These are phyloP conservation scores for Colletotrichum trifolii DNA, from an alignment of 2,329 filamentous ascomycete species.

Conservation along the genomic window DNA sequence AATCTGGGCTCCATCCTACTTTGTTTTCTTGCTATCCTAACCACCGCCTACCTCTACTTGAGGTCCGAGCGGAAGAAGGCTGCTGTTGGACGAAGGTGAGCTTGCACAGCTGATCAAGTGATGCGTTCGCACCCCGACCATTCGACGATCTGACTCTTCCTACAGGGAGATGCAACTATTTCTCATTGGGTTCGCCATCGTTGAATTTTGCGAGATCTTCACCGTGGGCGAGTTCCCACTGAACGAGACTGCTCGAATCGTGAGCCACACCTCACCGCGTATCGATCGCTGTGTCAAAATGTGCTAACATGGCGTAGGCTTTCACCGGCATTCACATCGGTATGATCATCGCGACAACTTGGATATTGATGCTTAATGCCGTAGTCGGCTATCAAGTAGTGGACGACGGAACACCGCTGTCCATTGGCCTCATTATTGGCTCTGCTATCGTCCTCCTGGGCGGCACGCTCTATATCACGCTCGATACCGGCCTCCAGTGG, in stretches of 20 bases:
- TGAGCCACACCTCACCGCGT: conserved; percentile 56
- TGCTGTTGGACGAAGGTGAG: conserved; percentile 90
- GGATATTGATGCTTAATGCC: conserved; percentile 92
- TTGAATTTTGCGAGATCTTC: conserved; percentile 96
- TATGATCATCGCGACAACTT: conserved; percentile 86
- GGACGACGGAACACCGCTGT: conserved; percentile 91
- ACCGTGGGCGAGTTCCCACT: conserved; percentile 91
- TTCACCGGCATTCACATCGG: conserved; percentile 94
- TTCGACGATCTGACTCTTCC: conserved; percentile 40
- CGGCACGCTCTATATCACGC: conserved; percentile 93
- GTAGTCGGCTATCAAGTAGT: conserved; percentile 92
- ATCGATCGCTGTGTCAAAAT: conserved; percentile 1
- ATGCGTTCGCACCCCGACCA: neutral
- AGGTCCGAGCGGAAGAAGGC: conserved; percentile 90
- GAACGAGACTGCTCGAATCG: conserved; percentile 74
- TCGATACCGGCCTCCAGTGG: conserved; percentile 91
- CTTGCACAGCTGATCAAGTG: conserved; percentile 6
- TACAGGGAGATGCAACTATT: conserved; percentile 96
- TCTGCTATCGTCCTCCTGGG: conserved; percentile 82
- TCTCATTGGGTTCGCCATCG: conserved; percentile 84
- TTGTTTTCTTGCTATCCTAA: conserved; percentile 79
- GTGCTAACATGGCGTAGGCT: conserved; percentile 60
- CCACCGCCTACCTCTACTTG: conserved; percentile 75
- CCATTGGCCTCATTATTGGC: conserved; percentile 76
- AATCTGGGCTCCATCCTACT: conserved; percentile 95